Base-by-base conservation (phyloP, 768 basidiomycete species). In the Calocybe cyanea region DNA sequence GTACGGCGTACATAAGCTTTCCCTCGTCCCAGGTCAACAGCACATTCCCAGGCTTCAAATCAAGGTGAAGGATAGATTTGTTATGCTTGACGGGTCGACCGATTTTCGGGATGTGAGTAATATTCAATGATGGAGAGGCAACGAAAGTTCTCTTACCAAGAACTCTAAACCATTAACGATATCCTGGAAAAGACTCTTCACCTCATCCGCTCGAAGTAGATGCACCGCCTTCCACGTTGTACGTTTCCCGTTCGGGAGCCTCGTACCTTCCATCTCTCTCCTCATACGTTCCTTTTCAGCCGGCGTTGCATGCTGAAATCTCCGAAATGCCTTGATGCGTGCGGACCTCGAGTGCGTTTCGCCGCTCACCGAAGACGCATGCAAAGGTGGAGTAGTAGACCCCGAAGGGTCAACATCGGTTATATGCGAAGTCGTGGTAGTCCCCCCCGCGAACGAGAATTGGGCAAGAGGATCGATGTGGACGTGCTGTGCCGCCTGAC, bases 21-120 rank as follows among this genome's bases (percentile, higher is more conserved):
- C 86, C 89, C 53, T 93, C 89, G 53, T 95, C 92, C 82, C 86
- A 91, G 4, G 93, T 94, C 39, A 97, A 63, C 18, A 97, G 69
- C 3, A 97, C 92, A 58, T 97, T 96, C 5, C 90, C 92, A 8
- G 92, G 92, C 63, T 96, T 98, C 52, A 98, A 66, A 60, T 97
- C 94, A 2, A 96, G 77, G 60, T 98, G 94, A 18, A 98, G 62
- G 41, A 97, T 94, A 1, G 89, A 84, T 57, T 76, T 83, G 54
- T 81, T 77, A 52, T 92, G 90, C 88, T 91, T n/a, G n/a, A n/a
- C n/a, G n/a, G n/a, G n/a, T n/a, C n/a, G n/a, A n/a, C n/a, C n/a
- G n/a, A n/a, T n/a, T n/a, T n/a, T n/a, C n/a, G n/a, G n/a, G 3
- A 38, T 19, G 20, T 18, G 9, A 45, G 17, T 48, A 56, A 41